Conservation (phyloP, 768 basidiomycete species). For the Gymnopilus dilepis region DNA sequence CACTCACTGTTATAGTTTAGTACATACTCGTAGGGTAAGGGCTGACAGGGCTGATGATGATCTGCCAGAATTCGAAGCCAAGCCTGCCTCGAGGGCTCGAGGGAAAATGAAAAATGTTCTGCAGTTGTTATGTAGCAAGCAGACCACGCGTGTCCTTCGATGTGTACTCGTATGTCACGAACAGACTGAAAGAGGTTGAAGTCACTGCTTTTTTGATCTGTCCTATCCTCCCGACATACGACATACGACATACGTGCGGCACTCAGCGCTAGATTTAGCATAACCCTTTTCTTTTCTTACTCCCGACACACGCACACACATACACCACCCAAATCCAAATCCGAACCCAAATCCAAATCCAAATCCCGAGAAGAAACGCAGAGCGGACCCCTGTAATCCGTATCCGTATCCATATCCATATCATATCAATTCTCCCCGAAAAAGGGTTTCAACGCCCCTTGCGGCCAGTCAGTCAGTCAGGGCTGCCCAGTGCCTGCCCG, state of each 20-base stretch:
- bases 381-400: not conserved
- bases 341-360: too few relatives aligned
- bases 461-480: too few relatives aligned
- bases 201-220: too few relatives aligned
- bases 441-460: not conserved
- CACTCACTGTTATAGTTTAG: not conserved
- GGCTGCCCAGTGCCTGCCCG: conserved; percentile 12
- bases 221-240: too few relatives aligned
- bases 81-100: too few relatives aligned
- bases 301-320: too few relatives aligned
- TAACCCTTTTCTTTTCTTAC: not conserved
- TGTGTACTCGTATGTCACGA: not conserved
- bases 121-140: too few relatives aligned
- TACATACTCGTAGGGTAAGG: not conserved
- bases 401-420: too few relatives aligned
- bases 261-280: not conserved
- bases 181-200: not conserved
- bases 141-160: not conserved
- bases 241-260: too few relatives aligned
- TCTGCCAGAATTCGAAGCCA: conserved; percentile 4
- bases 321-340: too few relatives aligned
- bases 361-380: too few relatives aligned
- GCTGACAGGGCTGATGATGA: conserved; percentile 6
- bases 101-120: too few relatives aligned
- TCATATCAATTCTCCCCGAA: not conserved